Evolutionary conservation across 225 moss, liverwort and hornwort genomes (phyloP).

Genomic region (Marchantia paleacea): DNA sequence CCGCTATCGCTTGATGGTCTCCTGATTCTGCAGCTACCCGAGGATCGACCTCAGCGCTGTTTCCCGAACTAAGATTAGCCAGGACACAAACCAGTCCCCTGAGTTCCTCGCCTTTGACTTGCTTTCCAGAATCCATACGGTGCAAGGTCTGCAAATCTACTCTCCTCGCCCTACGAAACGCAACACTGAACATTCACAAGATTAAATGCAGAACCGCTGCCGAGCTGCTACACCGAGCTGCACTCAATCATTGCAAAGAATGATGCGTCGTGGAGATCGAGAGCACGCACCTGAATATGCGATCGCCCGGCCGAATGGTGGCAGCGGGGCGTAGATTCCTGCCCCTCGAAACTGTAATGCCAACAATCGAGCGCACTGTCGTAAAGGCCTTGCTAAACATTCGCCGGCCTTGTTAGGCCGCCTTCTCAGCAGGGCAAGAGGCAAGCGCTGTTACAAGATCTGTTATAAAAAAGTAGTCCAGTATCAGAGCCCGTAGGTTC

Average conservation of each 20-base stretch:
- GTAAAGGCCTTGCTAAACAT: conserved; percentile 4
- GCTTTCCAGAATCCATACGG: neutral
- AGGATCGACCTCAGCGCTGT: neutral
- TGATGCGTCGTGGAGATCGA: no score
- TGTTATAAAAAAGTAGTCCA: no score
- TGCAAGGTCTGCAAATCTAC: neutral
- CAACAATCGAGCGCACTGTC: neutral
- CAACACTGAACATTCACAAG: neutral
- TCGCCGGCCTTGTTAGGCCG: no score
- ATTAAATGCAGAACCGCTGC: neutral
- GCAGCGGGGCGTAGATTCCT: neutral
- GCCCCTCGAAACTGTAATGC: neutral
- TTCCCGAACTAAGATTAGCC: conserved; percentile 3
- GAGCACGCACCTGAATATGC: neutral
- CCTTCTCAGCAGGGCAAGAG: no score
- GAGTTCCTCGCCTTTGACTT: neutral
- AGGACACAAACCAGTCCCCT: conserved; percentile 7
- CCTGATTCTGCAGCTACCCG: neutral
- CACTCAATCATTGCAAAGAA: neutral
- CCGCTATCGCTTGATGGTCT: neutral
- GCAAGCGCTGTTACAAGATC: no score
- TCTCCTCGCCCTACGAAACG: neutral
- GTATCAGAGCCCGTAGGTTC: no score
- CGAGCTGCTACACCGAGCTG: neutral
- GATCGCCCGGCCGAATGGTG: neutral